Conservation (phyloP, 2,329 filamentous ascomycete species). For the Exserohilum rostratum region DNA sequence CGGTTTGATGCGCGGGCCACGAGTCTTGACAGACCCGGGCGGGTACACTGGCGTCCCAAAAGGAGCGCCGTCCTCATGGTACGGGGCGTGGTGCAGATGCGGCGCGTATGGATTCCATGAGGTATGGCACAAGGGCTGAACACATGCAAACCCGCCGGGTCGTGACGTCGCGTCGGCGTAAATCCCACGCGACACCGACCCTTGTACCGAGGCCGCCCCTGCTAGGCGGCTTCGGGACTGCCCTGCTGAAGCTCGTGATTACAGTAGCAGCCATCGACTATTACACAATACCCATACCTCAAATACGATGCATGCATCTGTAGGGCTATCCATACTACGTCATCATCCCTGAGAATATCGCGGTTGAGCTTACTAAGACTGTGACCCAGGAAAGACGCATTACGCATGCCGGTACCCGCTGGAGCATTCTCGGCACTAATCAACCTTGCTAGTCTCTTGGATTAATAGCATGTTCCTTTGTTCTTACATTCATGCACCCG, state of each 20-base stretch:
- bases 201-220: not conserved
- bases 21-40: conserved; percentile 44
- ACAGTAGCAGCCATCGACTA: no score
- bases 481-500: no score
- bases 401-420: no score
- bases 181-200: conserved; percentile 25
- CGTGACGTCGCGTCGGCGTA: conserved; percentile 33
- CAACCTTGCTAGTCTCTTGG: no score
- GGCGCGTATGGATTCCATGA: conserved; percentile 36
- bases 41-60: conserved; percentile 58
- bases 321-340: no score
- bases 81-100: conserved; percentile 27
- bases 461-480: no score
- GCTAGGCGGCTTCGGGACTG: conserved; percentile 1
- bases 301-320: no score
- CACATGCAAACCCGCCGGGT: conserved; percentile 7
- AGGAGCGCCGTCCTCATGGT: conserved; percentile 59
- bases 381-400: no score
- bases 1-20: conserved; percentile 28
- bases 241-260: conserved; percentile 1
- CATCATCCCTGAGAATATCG: no score
- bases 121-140: conserved; percentile 4
- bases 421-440: no score
- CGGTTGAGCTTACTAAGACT: not conserved
- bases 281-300: no score